Evolutionary conservation across 257 asterid species (phyloP), one percentile per base, ranked within the genome.

Genomic region (Scutellaria barbata): DNA sequence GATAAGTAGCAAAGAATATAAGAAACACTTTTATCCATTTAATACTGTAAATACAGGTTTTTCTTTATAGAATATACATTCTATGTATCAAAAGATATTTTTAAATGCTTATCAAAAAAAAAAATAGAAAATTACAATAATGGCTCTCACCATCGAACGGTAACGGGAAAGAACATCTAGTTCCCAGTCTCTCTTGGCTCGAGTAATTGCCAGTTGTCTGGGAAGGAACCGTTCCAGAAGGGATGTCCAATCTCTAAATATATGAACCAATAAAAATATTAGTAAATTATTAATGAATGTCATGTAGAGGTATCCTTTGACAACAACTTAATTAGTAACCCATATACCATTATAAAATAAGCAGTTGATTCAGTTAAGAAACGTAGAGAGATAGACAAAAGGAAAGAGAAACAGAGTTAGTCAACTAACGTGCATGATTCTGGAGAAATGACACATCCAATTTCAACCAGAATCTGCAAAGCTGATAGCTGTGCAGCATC

Each of bases 401-500:
- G 56, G 40, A 55, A 66, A 40, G 62, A 74, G 11, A 51, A 60
- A 9, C 7, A 39, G 66, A 68, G 66, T 46, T 50, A 66, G 81
- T 79, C 14, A 61, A 89, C 98, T 88, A 18, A 95, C 99, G 89
- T 87, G 99, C 88, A 88, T 57, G 95, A 80, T 81, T 92, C 98
- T 0, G 97, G 97, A 79, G 90, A 84, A 70, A 73, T 86, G 61
- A 88, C 83, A 72, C 66, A 91, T 73, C 98, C 98, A 77, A 88
- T 84, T 81, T 94, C 99, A 77, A 92, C 99, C 68, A 92, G 71
- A 73, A 92, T 95, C 75, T 95, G 99, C 78, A 95, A 74, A n/a
- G 95, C 98, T 56, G 95, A 92, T 41, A 95, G 82, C 84, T 95
- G 98, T 65, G 99, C 98, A 30, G 98, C 97, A 86, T 95, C 99